phyloP scores from a whole-genome alignment of 1,284 basidiomycete genomes.

The Ganoderma lingzhi region DNA sequence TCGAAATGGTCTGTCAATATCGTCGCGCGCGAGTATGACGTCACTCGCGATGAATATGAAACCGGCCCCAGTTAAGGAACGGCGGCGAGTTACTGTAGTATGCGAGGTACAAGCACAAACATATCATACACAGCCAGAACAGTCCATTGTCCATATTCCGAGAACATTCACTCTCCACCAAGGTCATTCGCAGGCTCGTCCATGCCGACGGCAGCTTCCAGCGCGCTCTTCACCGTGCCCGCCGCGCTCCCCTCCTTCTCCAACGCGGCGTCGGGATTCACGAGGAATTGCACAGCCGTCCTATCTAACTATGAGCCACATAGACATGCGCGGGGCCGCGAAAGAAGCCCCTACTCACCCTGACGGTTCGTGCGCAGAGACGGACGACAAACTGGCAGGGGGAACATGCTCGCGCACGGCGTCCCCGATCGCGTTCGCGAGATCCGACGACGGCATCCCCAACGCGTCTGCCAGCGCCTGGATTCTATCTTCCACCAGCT shows the following conservation, averaged over 20 bases:
- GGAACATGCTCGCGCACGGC: conserved; percentile 65
- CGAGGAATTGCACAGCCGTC: conserved; percentile 37
- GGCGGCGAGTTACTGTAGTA: too few species aligned
- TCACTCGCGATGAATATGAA: too few species aligned
- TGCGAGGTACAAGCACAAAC: too few species aligned
- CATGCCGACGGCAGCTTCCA: conserved; percentile 56
- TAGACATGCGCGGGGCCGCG: not conserved
- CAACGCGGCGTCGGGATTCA: conserved; percentile 33
- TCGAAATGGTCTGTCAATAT: too few species aligned
- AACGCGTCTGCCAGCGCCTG: conserved; percentile 65
- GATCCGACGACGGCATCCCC: conserved; percentile 64
- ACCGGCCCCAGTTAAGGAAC: too few species aligned
- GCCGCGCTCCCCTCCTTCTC: conserved; percentile 37
- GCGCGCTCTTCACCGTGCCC: conserved; percentile 41
- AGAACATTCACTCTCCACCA: not conserved
- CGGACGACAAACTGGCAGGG: conserved; percentile 61
- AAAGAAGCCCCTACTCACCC: conserved; percentile 47
- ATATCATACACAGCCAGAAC: too few species aligned
- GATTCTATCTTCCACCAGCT: conserved; percentile 62
- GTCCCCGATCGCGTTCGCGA: conserved; percentile 67
- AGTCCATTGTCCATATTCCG: too few species aligned
- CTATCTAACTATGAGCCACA: conserved; percentile 21
- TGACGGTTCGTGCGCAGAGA: conserved; percentile 55
- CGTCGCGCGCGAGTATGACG: too few species aligned
- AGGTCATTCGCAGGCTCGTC: conserved; percentile 50